Percentiles rank a stretch among this genome's conserved stretches.
These are phyloP conservation scores for Trapa incisa DNA, from an alignment of 345 rosid genomes.

Conservation along the genomic window DNA sequence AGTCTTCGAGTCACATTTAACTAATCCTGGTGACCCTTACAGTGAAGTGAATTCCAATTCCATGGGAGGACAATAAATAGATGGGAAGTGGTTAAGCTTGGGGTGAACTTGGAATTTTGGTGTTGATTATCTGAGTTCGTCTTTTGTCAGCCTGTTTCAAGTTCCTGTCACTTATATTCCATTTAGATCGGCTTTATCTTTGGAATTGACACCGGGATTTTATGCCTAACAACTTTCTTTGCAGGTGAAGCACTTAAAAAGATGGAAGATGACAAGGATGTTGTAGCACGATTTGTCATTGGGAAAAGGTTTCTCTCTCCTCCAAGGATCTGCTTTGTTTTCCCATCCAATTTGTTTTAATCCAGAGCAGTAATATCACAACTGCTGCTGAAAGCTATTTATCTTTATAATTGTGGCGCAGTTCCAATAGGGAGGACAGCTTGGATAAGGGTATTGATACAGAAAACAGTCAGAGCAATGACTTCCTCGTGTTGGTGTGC, in stretches of 20 bases:
- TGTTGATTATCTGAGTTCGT: background rate
- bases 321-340: background rate
- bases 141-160: background rate
- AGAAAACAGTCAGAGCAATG: slow-evolving; percentile 29
- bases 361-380: background rate
- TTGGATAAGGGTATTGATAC: slow-evolving; percentile 31
- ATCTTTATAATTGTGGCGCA: slow-evolving; percentile 18
- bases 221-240: background rate
- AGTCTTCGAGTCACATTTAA: background rate
- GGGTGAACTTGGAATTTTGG: background rate
- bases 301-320: slow-evolving; percentile 64
- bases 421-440: slow-evolving; percentile 42
- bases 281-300: slow-evolving; percentile 64
- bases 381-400: background rate
- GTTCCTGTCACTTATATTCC: background rate
- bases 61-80: background rate
- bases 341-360: background rate
- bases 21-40: background rate
- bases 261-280: slow-evolving; percentile 59
- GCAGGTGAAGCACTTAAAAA: slow-evolving; percentile 50
- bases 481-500: slow-evolving; percentile 32
- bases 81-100: background rate
- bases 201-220: background rate
- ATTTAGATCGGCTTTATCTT: background rate
- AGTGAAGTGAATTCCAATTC: background rate